These are phyloP conservation scores for Jaapia argillacea DNA, from an alignment of 768 basidiomycete species.

Conservation along the genomic window DNA sequence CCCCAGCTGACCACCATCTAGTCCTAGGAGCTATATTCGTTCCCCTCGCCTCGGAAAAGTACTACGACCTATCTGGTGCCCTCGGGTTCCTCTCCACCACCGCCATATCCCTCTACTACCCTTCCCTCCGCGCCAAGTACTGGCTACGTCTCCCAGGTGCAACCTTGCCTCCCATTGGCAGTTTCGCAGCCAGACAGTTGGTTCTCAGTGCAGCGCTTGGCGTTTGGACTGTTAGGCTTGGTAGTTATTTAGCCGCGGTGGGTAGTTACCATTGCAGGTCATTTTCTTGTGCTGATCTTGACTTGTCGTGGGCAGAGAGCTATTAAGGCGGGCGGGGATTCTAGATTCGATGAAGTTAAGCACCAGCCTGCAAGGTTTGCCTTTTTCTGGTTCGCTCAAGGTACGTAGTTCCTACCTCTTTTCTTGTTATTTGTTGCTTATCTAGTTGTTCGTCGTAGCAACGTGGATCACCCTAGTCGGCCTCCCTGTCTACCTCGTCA, in stretches of 20 bases:
- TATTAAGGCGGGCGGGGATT: conserved; percentile 49
- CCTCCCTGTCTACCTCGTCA: conserved; percentile 57
- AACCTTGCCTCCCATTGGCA: conserved; percentile 29
- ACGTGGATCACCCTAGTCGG: conserved; percentile 63
- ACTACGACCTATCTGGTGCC: conserved; percentile 58
- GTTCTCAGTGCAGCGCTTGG: conserved; percentile 45
- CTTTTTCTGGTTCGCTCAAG: conserved; percentile 53
- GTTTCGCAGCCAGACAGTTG: conserved; percentile 52
- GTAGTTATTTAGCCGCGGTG: conserved; percentile 46
- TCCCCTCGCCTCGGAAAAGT: conserved; percentile 54
- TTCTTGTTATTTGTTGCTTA: not conserved
- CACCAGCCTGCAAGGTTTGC: conserved; percentile 38
- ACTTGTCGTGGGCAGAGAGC: conserved; percentile 21
- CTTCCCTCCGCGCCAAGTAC: conserved; percentile 39
- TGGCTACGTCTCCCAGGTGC: conserved; percentile 25
- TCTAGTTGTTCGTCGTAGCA: conserved; percentile 23
- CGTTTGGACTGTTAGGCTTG: conserved; percentile 56
- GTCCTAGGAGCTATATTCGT: conserved; percentile 53
- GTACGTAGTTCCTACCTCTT: conserved; percentile 16
- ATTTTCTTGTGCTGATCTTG: not conserved
- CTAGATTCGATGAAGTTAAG: conserved; percentile 54
- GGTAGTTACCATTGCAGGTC: conserved; percentile 9
- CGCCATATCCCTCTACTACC: conserved; percentile 52
- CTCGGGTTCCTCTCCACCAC: conserved; percentile 57
- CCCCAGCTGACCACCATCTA: conserved; percentile 11